A percentile compares a stretch with the other conserved stretches of the same genome.
Conservation (phyloP, 2,329 filamentous ascomycete species). For the Metarhizium brunneum region DNA sequence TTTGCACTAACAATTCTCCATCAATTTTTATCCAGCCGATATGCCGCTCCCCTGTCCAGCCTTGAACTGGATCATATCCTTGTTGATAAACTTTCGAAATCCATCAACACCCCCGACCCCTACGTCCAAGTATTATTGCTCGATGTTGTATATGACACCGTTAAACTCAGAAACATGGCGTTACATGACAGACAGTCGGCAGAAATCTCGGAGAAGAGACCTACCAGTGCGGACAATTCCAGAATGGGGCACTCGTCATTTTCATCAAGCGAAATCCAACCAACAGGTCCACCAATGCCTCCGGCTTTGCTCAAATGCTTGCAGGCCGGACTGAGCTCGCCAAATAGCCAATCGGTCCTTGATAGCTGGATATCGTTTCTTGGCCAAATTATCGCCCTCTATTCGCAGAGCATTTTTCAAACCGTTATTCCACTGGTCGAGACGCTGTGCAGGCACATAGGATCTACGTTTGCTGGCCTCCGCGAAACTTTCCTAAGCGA, state of each 20-base stretch:
- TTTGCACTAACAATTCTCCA: constrained; percentile 61
- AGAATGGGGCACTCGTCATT: constrained; percentile 31
- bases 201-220: constrained; percentile 37
- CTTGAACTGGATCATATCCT: constrained; percentile 62
- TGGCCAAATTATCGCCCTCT: constrained; percentile 73
- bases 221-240: constrained; percentile 30
- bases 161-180: constrained; percentile 52
- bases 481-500: constrained; percentile 48
- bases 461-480: constrained; percentile 60
- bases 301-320: constrained; percentile 73
- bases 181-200: constrained; percentile 31
- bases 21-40: constrained; percentile 57
- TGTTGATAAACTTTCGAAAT: constrained; percentile 56
- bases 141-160: constrained; percentile 64
- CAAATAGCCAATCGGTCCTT: constrained; percentile 64
- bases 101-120: constrained; percentile 52
- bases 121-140: constrained; percentile 70
- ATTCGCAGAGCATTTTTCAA: constrained; percentile 78
- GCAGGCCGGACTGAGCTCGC: constrained; percentile 68
- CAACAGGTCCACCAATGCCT: constrained; percentile 41
- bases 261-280: constrained; percentile 17
- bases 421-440: constrained; percentile 85
- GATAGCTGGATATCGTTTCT: constrained; percentile 91
- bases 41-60: constrained; percentile 47
- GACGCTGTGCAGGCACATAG: constrained; percentile 75